Base-by-base conservation (phyloP, 2,329 filamentous ascomycete genomes). In the Eutypa lata region DNA sequence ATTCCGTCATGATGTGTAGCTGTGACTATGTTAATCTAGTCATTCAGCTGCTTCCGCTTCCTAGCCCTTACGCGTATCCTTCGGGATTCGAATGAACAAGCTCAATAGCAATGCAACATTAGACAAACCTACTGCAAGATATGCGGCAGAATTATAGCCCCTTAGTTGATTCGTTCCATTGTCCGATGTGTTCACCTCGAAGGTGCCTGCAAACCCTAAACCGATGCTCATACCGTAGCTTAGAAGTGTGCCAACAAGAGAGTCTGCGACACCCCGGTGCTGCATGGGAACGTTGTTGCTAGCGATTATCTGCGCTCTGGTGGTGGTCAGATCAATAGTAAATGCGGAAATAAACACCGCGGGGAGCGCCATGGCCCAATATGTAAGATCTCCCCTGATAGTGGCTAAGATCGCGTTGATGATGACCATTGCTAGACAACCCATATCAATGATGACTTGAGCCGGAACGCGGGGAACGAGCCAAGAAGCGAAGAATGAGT, bases 371-470 rank as follows among this genome's bases (percentile, higher is more conserved):
- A 59, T 57, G 7, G 67, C 63, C 69, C 70, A 73, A 53, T 71
- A 73, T 2, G 56, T 65, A 51, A 70, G 67, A 6, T 68, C 56
- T 7, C 61, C 47, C 0, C 68, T 67, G 28, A 72, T 63, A 7
- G 70, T 70, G 11, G 68, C 67, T 51, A 72, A 59, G 2, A 70
- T 55, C 1, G 60, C 55, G 19, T 63, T 69, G 2, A 64, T 65
- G 1, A 60, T 52, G 1, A 66, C 52, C 28, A 67, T 65, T 1
- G 65, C 61, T 5, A 64, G 47, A 3, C 62, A 63, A 2, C 69
- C 70, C 16, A 69, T 60, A 3, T 62, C 70, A 4, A 72, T 62
- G 54, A 73, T 72, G 54, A 60, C 65, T 53, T 71, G 66, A 2
- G 69, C 69, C 0, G 67, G 62, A 7, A 71, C 38, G 5, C 67